Percentiles rank a stretch among this genome's conserved stretches.
Evolutionary conservation across 768 basidiomycete species (phyloP).

Genomic region (Hypholoma sublateritium): DNA sequence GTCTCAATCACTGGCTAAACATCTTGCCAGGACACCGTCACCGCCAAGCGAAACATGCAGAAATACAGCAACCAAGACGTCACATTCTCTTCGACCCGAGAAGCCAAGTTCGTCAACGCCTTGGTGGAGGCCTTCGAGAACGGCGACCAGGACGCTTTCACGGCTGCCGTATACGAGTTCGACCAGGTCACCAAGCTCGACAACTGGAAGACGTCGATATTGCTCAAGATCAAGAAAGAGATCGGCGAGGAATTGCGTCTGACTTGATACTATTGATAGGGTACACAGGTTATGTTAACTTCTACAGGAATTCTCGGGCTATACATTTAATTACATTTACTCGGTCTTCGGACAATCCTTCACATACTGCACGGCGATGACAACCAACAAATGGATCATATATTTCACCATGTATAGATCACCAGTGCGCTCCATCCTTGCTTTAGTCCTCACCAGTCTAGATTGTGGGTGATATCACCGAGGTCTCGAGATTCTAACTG

Average conservation of each 20-base stretch:
- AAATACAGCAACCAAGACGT: slow-evolving; percentile 82
- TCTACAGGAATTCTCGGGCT: neutral
- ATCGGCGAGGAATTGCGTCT: slow-evolving; percentile 52
- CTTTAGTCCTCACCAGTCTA: no score
- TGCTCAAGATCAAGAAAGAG: slow-evolving; percentile 86
- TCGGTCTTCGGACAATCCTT: no score
- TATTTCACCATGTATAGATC: no score
- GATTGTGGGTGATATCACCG: no score
- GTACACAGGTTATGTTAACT: neutral
- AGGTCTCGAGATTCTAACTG: no score
- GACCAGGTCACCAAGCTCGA: slow-evolving; percentile 93
- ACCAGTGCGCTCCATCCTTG: no score
- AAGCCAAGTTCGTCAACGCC: slow-evolving; percentile 82
- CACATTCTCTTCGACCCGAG: slow-evolving; percentile 85
- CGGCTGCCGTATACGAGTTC: slow-evolving; percentile 84
- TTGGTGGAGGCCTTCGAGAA: slow-evolving; percentile 70
- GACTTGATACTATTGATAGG: slow-evolving; percentile 22
- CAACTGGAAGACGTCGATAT: slow-evolving; percentile 91
- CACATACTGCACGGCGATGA: no score
- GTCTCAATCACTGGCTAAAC: neutral
- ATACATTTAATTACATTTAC: neutral
- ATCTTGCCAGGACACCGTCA: slow-evolving; percentile 71
- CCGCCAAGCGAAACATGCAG: slow-evolving; percentile 74
- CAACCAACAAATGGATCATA: neutral
- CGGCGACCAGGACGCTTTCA: slow-evolving; percentile 61